Evolutionary conservation across 2,329 filamentous ascomycete genomes (phyloP).

Genomic region (Pseudogymnoascus sp.): DNA sequence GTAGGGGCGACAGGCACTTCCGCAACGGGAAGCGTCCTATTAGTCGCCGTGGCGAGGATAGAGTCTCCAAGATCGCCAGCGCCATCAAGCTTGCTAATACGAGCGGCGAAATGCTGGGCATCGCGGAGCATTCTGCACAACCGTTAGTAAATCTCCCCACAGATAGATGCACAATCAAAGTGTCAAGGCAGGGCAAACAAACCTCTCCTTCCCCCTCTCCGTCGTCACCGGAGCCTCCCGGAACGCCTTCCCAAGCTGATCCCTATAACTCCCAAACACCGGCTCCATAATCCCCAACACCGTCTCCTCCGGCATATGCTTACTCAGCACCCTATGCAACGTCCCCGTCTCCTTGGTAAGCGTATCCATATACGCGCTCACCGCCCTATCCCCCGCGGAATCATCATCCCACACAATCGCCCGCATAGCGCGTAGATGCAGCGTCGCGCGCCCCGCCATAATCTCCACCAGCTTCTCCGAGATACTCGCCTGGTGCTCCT

Average conservation of each 20-base stretch:
- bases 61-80: constrained; percentile 56
- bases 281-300: constrained; percentile 63
- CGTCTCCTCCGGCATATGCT: constrained; percentile 57
- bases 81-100: constrained; percentile 57
- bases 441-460: constrained; percentile 55
- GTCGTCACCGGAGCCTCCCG: constrained; percentile 51
- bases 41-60: not conserved
- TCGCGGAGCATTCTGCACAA: constrained; percentile 52
- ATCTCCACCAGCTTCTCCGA: constrained; percentile 70
- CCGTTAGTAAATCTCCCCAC: constrained; percentile 9
- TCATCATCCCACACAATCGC: constrained; percentile 56
- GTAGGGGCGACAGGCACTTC: constrained; percentile 7
- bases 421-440: constrained; percentile 57
- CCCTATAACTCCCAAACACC: constrained; percentile 59
- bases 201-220: constrained; percentile 55
- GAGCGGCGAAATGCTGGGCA: constrained; percentile 53
- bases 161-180: not conserved
- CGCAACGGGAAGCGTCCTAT: constrained; percentile 4
- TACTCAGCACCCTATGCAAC: constrained; percentile 60
- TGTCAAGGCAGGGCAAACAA: constrained; percentile 23
- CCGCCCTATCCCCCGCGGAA: constrained; percentile 28
- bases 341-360: constrained; percentile 64
- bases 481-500: constrained; percentile 65
- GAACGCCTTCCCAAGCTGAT: constrained; percentile 60
- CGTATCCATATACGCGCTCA: constrained; percentile 62